A percentile compares a stretch with the other conserved stretches of the same genome.
Evolutionary conservation across 208 protist species (phyloP).

Genomic region (Leishmania aethiopica): DNA sequence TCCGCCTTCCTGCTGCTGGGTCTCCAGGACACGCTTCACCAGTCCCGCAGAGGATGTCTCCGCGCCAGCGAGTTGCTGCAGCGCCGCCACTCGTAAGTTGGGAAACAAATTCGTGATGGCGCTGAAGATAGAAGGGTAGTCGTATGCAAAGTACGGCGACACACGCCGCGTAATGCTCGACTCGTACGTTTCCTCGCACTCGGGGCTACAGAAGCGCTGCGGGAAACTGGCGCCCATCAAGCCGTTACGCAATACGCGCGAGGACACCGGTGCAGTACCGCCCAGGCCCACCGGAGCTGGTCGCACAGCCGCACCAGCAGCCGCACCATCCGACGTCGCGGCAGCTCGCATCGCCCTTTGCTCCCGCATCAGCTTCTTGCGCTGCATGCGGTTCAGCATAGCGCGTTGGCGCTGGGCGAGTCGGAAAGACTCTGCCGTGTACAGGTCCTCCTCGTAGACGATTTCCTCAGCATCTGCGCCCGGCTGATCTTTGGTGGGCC

Average conservation of each 20-base stretch:
- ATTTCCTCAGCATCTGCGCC: conserved; percentile 41
- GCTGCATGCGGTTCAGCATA: conserved; percentile 38
- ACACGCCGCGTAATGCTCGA: conserved; percentile 33
- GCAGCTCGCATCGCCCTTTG: conserved; percentile 2
- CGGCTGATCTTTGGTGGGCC: neutral
- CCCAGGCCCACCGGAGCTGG: neutral
- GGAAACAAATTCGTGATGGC: conserved; percentile 67
- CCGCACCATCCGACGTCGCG: neutral
- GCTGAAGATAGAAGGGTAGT: conserved; percentile 40
- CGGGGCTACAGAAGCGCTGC: conserved; percentile 70
- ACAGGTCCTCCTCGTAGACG: conserved; percentile 70
- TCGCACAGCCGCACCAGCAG: neutral
- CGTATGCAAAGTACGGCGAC: conserved; percentile 32
- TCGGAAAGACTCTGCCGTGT: conserved; percentile 61
- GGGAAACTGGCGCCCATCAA: conserved; percentile 34
- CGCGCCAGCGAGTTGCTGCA: conserved; percentile 59
- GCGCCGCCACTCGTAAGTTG: conserved; percentile 44
- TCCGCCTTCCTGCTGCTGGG: neutral
- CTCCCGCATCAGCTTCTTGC: conserved; percentile 14
- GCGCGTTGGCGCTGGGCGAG: conserved; percentile 47
- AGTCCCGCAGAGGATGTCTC: conserved; percentile 31
- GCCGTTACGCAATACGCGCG: conserved; percentile 14
- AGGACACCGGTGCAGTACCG: neutral
- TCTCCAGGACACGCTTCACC: conserved; percentile 17
- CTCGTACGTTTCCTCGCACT: conserved; percentile 53